Evolutionary conservation across 2,329 filamentous ascomycete genomes (phyloP).

Genomic region (Fusarium udum): DNA sequence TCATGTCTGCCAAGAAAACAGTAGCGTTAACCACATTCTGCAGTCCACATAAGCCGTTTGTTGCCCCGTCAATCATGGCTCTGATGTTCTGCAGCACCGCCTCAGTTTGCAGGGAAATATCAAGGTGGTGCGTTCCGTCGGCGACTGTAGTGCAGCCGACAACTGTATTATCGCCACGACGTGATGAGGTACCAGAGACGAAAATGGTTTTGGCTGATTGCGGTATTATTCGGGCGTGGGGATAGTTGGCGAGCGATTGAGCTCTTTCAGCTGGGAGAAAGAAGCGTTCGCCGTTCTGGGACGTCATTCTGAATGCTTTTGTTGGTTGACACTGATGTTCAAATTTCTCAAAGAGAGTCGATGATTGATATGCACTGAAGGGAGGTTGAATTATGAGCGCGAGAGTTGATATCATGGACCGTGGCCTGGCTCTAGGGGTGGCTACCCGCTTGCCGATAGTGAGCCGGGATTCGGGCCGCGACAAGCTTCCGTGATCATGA

Average conservation of each 20-base stretch:
- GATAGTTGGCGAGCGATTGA: neutral
- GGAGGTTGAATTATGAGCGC: too few relatives aligned
- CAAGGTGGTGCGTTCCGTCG: neutral
- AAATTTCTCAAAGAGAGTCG: accelerated
- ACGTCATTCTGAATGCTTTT: too few relatives aligned
- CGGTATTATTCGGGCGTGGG: neutral
- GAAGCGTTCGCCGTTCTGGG: neutral
- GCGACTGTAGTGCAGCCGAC: neutral
- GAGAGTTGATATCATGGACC: too few relatives aligned
- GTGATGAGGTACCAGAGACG: neutral
- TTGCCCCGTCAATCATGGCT: neutral
- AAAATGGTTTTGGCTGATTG: neutral
- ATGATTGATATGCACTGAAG: neutral
- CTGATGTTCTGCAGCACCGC: neutral
- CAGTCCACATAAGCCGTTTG: neutral
- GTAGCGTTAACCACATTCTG: neutral
- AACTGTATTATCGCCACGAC: neutral
- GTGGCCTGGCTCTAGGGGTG: neutral
- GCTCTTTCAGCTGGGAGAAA: neutral
- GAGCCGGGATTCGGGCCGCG: neutral
- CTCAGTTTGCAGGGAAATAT: neutral
- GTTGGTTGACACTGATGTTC: accelerated
- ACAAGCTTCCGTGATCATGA: neutral
- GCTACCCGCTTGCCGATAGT: neutral
- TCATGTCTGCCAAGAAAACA: neutral